Conservation (phyloP, 108 stramenopile species). For the Skeletonema tropicum region DNA sequence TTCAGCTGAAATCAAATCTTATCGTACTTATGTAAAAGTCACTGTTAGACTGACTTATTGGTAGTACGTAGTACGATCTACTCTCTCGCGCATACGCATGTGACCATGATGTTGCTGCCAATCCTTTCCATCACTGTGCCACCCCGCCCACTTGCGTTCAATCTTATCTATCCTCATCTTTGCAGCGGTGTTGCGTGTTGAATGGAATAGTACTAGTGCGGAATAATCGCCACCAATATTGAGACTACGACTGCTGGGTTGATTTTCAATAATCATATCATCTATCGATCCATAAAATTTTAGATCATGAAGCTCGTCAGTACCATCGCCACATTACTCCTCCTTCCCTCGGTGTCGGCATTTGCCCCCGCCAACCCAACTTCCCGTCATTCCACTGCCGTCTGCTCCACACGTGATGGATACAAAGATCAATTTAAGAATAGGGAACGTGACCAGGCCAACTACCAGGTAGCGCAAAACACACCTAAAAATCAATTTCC, state of each 20-base stretch:
- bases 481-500: conserved; percentile 37
- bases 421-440: conserved; percentile 10
- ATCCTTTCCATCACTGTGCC: no score
- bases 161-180: no score
- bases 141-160: no score
- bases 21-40: no score
- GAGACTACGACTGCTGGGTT: not conserved
- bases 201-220: not conserved
- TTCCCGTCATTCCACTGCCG: conserved; percentile 1
- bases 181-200: no score
- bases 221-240: not conserved
- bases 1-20: no score
- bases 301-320: not conserved
- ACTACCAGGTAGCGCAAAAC: conserved; percentile 11
- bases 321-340: not conserved
- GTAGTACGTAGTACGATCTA: no score
- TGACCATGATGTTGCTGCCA: no score
- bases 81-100: no score
- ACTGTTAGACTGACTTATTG: no score
- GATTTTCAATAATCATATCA: no score
- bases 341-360: conserved; percentile 7
- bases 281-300: not conserved
- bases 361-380: not conserved
- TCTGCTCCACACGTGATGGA: not conserved
- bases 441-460: conserved; percentile 29